Evolutionary conservation across 441 rosid species (phyloP).

Genomic region (Monsonia emarginata): DNA sequence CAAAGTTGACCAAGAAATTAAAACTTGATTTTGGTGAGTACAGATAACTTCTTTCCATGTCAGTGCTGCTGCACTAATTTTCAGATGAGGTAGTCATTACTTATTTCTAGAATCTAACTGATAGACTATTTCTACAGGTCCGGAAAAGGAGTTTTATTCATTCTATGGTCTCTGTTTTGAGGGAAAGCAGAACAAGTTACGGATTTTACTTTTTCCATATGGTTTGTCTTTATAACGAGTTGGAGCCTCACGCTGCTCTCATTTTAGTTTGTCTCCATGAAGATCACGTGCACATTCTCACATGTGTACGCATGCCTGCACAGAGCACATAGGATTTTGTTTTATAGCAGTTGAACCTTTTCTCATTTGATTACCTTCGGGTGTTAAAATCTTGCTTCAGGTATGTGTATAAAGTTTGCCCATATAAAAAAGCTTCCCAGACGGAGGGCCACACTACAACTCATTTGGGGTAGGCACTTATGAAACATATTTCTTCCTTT

Average conservation of each 20-base stretch:
- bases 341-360: not conserved
- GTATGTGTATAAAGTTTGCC: conserved; percentile 88
- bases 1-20: conserved; percentile 66
- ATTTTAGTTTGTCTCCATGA: conserved; percentile 2
- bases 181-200: conserved; percentile 78
- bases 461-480: conserved; percentile 56
- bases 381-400: conserved; percentile 28
- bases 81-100: not conserved
- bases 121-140: conserved; percentile 39
- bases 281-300: too few species aligned
- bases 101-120: not conserved
- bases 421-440: conserved; percentile 75
- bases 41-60: not conserved
- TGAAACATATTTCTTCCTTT: not conserved
- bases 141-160: conserved; percentile 83
- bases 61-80: not conserved
- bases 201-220: not conserved
- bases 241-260: too few species aligned
- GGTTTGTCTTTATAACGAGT: not conserved
- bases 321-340: not conserved
- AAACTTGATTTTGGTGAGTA: conserved; percentile 79
- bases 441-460: conserved; percentile 61
- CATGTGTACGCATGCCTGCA: not conserved
- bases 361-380: not conserved
- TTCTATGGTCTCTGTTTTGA: conserved; percentile 73